A percentile compares a stretch with the other conserved stretches of the same genome.
phyloP scores from a whole-genome alignment of 352 stramenopile species.

The Pythium dissimile region DNA sequence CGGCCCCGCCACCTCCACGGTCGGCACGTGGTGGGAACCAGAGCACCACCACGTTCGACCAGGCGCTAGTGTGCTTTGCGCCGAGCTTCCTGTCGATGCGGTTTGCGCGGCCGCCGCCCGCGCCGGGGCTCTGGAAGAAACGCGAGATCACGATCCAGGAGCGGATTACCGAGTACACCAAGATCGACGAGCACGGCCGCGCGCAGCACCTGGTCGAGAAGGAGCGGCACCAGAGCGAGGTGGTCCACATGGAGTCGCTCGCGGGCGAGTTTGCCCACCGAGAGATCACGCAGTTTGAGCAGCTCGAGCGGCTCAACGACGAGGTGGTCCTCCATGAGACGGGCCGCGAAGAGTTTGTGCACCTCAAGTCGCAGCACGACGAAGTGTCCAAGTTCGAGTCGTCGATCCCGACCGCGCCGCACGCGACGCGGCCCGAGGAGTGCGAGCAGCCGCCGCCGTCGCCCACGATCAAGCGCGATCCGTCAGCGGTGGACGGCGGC shows the following conservation, averaged over 20 bases:
- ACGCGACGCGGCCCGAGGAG: constrained; percentile 39
- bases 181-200: constrained; percentile 78
- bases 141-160: constrained; percentile 86
- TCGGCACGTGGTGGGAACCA: background rate
- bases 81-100: constrained; percentile 36
- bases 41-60: constrained; percentile 21
- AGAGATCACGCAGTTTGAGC: constrained; percentile 85
- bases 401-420: constrained; percentile 38
- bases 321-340: constrained; percentile 80
- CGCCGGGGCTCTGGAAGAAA: constrained; percentile 83
- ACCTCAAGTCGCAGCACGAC: constrained; percentile 79
- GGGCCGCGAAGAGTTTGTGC: constrained; percentile 77
- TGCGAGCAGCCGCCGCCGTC: constrained; percentile 74
- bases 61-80: constrained; percentile 43
- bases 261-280: constrained; percentile 76
- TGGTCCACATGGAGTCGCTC: constrained; percentile 83
- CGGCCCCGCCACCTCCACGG: background rate
- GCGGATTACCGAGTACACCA: constrained; percentile 85
- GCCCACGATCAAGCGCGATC: constrained; percentile 75
- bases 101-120: constrained; percentile 37
- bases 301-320: constrained; percentile 79
- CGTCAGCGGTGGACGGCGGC: constrained; percentile 26
- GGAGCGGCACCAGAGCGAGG: constrained; percentile 80
- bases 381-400: constrained; percentile 85
- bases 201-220: constrained; percentile 78